Conservation (phyloP, 2,329 filamentous ascomycete genomes). For the Corynespora cassiicola region DNA sequence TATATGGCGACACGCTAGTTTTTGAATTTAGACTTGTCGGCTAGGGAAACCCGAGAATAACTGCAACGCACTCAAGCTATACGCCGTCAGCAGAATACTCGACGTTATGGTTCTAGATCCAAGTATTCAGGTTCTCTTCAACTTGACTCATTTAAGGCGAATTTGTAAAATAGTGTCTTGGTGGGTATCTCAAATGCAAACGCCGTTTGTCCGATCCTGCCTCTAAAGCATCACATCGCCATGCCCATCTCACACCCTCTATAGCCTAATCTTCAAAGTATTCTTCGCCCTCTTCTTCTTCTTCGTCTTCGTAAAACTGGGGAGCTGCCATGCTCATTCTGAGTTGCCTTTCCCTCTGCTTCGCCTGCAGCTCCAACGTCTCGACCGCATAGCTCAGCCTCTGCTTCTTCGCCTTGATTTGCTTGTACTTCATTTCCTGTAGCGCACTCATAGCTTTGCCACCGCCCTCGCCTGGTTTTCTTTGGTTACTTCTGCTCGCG, state of each 20-base stretch:
- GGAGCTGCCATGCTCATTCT: constrained; percentile 73
- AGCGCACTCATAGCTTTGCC: constrained; percentile 49
- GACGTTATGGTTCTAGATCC: too few species aligned
- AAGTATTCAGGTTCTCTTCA: too few species aligned
- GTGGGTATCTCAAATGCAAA: constrained; percentile 40
- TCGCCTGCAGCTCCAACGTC: constrained; percentile 82
- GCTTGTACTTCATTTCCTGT: constrained; percentile 66
- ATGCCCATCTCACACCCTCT: constrained; percentile 1
- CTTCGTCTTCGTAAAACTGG: constrained; percentile 43
- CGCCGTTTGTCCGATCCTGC: constrained; percentile 15
- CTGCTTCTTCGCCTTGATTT: constrained; percentile 81
- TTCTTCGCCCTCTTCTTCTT: neutral
- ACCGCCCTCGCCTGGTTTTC: constrained; percentile 29
- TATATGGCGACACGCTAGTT: too few species aligned
- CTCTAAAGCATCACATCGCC: too few species aligned
- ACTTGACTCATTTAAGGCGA: too few species aligned
- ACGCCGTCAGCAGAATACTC: too few species aligned
- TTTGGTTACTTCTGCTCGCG: constrained; percentile 26
- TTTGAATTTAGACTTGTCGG: too few species aligned
- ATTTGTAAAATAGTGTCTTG: neutral
- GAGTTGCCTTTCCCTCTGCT: constrained; percentile 75
- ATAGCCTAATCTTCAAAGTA: neutral
- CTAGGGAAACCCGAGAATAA: too few species aligned
- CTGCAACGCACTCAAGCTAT: too few species aligned
- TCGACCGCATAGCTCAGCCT: constrained; percentile 86